phyloP scores from a whole-genome alignment of 2,329 filamentous ascomycete species.

The Fusarium verrucosum region DNA sequence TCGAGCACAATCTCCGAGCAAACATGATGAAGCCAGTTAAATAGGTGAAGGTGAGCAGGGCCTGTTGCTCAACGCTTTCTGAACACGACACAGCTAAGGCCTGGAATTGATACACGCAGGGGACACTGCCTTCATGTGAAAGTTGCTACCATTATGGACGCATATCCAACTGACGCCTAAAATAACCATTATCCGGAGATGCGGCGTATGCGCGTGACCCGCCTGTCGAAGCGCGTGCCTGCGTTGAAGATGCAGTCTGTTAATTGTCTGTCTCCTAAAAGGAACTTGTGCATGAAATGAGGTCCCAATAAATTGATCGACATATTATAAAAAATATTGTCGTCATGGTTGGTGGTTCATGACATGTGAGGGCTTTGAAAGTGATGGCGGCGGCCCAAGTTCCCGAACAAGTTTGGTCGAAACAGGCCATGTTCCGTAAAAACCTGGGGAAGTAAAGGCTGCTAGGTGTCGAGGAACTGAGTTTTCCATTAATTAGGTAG shows the following conservation, averaged over 20 bases:
- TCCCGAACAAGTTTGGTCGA: conserved; percentile 37
- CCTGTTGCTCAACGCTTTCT: conserved; percentile 2
- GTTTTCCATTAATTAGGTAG: too few relatives aligned
- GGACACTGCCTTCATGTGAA: neutral
- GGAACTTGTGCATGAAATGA: conserved; percentile 22
- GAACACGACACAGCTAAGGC: neutral
- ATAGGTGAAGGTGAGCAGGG: neutral
- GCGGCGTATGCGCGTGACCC: conserved; percentile 28
- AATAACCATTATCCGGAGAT: conserved; percentile 1
- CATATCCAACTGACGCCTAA: neutral
- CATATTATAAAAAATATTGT: conserved; percentile 7
- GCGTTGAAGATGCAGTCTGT: conserved; percentile 8
- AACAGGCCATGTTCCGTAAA: conserved; percentile 19
- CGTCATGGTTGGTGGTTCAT: conserved; percentile 10
- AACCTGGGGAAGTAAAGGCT: conserved; percentile 33
- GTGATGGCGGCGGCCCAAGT: conserved; percentile 27
- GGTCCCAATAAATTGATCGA: conserved; percentile 20
- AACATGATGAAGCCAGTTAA: conserved; percentile 8
- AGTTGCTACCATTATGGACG: neutral
- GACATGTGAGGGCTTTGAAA: conserved; percentile 34
- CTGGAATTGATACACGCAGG: neutral
- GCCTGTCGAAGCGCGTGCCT: conserved; percentile 17
- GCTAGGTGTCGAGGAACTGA: neutral
- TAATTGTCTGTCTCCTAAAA: conserved; percentile 1
- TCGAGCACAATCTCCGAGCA: conserved; percentile 33